Conservation (phyloP, 768 basidiomycete genomes). For the Boletus subcaerulescens region DNA sequence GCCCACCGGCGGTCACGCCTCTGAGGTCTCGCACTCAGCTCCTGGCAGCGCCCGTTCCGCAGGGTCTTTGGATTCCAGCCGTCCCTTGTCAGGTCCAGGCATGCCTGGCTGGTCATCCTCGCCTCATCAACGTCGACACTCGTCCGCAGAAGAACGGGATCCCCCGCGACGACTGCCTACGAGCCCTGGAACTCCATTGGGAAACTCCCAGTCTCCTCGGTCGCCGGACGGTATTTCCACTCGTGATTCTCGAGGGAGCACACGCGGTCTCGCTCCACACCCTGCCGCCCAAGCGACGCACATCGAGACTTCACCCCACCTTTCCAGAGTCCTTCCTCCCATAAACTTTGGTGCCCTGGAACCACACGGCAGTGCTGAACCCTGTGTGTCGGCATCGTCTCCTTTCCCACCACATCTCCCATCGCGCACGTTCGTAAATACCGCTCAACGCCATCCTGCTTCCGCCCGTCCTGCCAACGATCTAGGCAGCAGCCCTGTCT, state of each 20-base stretch:
- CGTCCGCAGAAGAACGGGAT: conserved; percentile 20
- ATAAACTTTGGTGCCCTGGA: conserved; percentile 19
- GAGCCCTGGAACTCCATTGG: conserved; percentile 7
- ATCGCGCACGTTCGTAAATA: conserved; percentile 13
- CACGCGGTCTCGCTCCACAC: conserved; percentile 12
- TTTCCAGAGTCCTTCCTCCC: conserved; percentile 31
- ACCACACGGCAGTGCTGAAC: conserved; percentile 12
- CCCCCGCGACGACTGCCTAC: conserved; percentile 8
- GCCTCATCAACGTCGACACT: conserved; percentile 9
- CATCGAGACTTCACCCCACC: conserved; percentile 19
- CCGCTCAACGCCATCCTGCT: conserved; percentile 17
- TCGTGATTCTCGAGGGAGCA: conserved; percentile 9
- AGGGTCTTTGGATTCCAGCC: conserved; percentile 34
- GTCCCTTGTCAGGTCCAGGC: conserved; percentile 53
- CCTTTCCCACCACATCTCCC: conserved; percentile 25
- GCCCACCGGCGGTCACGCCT: background rate
- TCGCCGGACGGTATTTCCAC: conserved; percentile 7
- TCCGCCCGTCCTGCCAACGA: conserved; percentile 19
- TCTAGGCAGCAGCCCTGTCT: conserved; percentile 7
- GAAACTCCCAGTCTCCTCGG: conserved; percentile 5
- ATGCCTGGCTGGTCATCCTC: conserved; percentile 41
- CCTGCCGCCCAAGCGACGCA: conserved; percentile 7
- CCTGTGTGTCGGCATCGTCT: conserved; percentile 20
- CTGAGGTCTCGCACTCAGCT: conserved; percentile 14
- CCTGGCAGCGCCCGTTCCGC: conserved; percentile 15